Evolutionary conservation across 768 basidiomycete genomes (phyloP), one percentile per base, ranked within the genome.

Genomic region (Lanmaoa rubissima): DNA sequence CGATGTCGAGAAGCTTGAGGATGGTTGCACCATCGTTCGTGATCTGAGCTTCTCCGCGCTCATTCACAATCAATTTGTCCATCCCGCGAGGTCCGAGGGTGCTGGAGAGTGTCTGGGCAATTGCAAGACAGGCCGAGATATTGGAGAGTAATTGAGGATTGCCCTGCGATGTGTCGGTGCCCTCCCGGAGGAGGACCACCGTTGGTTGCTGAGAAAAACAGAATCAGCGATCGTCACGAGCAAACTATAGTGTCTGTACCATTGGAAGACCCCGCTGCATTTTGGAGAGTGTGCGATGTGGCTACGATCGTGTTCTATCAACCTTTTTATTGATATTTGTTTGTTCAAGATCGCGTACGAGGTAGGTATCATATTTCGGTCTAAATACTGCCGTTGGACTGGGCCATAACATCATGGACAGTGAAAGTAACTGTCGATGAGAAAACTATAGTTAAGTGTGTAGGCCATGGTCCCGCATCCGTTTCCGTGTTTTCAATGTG

Each of bases 11-110:
- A 58, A 99, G 81, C 74, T 97, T 96, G 69, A 99, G 80, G 70
- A 99, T 97, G 58, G 97, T 99, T 36, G 97, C 97, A 56, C 97
- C 97, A 82, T 99, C 97, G 74, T 99, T 99, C 21, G 97, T 98
- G 69, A 99, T 99, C 77, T 97, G 96, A 10, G 97, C 94, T 58
- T 95, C 90, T 48, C 97, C 96, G 54, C 94, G 85, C 57, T 92
- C 88, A 58, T 88, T 88, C 2, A 98, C 96, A 63, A 97, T 97
- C 44, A 98, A 79, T 72, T 98, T 98, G 74, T 99, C 97, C 97
- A 99, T 98, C 60, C 97, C 97, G 57, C 97, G 80, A 9, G 97
- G 97, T 14, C 97, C 97, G n/a, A 99, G 85, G 34, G 97, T 98
- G 54, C 84, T 94, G 21, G 97, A 82, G 52, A 99, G 83, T 2